Evolutionary conservation across 495 filamentous ascomycete species (phyloP).

Genomic region (Chaetomium fimeti): DNA sequence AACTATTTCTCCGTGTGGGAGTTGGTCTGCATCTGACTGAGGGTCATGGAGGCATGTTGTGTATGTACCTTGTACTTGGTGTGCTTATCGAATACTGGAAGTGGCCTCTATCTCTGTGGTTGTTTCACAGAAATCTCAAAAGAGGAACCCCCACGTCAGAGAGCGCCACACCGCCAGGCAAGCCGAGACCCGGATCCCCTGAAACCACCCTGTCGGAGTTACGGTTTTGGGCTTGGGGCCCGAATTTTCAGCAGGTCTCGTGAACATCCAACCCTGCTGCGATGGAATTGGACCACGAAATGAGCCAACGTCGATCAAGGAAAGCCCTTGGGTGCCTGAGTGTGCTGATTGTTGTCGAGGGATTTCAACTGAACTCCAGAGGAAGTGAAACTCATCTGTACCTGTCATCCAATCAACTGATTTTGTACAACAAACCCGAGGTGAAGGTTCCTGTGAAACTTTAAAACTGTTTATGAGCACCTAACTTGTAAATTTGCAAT

Average conservation of each 20-base stretch:
- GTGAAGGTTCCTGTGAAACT: constrained; percentile 4
- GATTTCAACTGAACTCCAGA: not conserved
- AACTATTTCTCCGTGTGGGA: not conserved
- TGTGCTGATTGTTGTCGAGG: not conserved
- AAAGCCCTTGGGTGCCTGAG: not conserved
- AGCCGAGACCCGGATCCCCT: constrained; percentile 7
- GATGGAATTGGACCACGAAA: not conserved
- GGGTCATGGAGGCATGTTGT: not conserved
- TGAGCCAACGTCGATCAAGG: constrained; percentile 14
- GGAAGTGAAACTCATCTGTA: not conserved
- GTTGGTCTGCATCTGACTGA: not conserved
- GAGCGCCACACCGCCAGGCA: not conserved
- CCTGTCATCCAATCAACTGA: not conserved
- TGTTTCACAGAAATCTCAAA: not conserved
- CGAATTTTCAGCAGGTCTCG: constrained; percentile 22
- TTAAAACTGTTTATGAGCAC: not conserved
- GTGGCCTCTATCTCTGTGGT: not conserved
- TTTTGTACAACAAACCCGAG: not conserved
- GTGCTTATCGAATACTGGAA: no score
- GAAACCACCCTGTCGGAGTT: constrained; percentile 12
- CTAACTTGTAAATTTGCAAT: not conserved
- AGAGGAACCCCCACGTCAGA: constrained; percentile 7
- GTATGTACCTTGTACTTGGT: not conserved
- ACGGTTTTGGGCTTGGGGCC: constrained; percentile 1
- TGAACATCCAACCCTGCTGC: constrained; percentile 12